Evolutionary conservation across 768 basidiomycete genomes (phyloP).

Genomic region (Gloeostereum incarnatum): DNA sequence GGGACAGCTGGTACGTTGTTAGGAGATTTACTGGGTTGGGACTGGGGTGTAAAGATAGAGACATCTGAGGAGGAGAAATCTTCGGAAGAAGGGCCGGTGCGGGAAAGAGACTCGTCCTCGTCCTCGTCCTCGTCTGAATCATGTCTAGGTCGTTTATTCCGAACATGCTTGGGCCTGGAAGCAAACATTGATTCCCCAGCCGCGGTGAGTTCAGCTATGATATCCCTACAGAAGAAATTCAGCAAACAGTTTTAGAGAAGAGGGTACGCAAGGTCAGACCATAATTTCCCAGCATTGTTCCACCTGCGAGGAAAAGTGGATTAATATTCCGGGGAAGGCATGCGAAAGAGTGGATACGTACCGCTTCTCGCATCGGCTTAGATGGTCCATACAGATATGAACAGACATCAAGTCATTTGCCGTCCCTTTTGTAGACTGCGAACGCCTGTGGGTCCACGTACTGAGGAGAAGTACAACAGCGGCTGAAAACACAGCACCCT

Average conservation of each 20-base stretch:
- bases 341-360: slow-evolving; percentile 9
- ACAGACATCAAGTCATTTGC: slow-evolving; percentile 50
- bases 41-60: too few relatives aligned
- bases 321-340: neutral
- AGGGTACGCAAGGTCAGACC: slow-evolving; percentile 16
- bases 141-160: neutral
- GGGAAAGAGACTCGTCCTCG: too few relatives aligned
- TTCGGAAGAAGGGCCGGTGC: too few relatives aligned
- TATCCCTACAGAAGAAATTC: slow-evolving; percentile 18
- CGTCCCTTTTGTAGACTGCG: slow-evolving; percentile 34
- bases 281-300: slow-evolving; percentile 29
- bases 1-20: too few relatives aligned
- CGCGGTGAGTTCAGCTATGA: slow-evolving; percentile 23
- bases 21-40: neutral
- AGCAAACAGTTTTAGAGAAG: neutral
- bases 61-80: too few relatives aligned
- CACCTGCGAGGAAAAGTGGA: slow-evolving; percentile 18
- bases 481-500: slow-evolving; percentile 27
- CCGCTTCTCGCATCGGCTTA: slow-evolving; percentile 31
- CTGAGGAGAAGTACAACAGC: slow-evolving; percentile 54
- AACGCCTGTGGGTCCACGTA: slow-evolving; percentile 52
- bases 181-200: slow-evolving; percentile 2
- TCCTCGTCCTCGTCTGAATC: neutral
- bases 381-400: slow-evolving; percentile 43
- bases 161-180: neutral